These are phyloP conservation scores for Aegilops longissima DNA, from an alignment of 176 grass and related monocot species.

Conservation along the genomic window DNA sequence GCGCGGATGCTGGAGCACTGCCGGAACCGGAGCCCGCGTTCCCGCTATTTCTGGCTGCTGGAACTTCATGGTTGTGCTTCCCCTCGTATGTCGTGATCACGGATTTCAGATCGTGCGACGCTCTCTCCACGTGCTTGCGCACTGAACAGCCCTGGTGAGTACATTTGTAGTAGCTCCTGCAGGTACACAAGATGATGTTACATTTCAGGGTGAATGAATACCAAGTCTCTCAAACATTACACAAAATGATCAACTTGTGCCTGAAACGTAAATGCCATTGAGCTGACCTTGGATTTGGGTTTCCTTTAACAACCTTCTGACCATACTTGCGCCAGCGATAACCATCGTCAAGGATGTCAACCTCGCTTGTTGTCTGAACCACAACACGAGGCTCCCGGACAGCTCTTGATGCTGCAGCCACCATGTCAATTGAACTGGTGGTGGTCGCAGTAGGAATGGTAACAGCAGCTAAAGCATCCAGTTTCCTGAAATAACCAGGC, in stretches of 20 bases:
- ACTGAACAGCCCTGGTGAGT: conserved; percentile 80
- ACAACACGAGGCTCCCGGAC: conserved; percentile 91
- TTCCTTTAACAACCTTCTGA: conserved; percentile 99
- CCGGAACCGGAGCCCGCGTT: conserved; percentile 37
- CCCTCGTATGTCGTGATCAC: conserved; percentile 96
- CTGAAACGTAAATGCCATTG: background rate
- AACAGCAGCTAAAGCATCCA: conserved; percentile 56
- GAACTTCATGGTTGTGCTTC: conserved; percentile 97
- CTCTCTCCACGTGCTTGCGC: conserved; percentile 95
- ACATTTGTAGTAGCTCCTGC: conserved; percentile 99
- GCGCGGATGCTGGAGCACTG: background rate
- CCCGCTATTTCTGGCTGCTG: conserved; percentile 79
- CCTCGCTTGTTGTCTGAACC: conserved; percentile 96
- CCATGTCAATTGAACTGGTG: conserved; percentile 72
- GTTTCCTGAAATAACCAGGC: conserved; percentile 55
- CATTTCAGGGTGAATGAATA: background rate
- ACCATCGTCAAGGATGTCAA: conserved; percentile 96
- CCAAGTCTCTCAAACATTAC: background rate
- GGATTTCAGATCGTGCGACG: conserved; percentile 97
- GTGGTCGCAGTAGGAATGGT: conserved; percentile 11
- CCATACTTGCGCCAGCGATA: conserved; percentile 99
- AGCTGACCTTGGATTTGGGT: conserved; percentile 93
- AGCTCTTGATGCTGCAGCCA: conserved; percentile 69
- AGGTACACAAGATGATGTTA: conserved; percentile 26
- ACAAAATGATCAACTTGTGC: background rate